These are phyloP conservation scores for Melampsora americana DNA, from an alignment of 1,284 basidiomycete species.

Conservation along the genomic window DNA sequence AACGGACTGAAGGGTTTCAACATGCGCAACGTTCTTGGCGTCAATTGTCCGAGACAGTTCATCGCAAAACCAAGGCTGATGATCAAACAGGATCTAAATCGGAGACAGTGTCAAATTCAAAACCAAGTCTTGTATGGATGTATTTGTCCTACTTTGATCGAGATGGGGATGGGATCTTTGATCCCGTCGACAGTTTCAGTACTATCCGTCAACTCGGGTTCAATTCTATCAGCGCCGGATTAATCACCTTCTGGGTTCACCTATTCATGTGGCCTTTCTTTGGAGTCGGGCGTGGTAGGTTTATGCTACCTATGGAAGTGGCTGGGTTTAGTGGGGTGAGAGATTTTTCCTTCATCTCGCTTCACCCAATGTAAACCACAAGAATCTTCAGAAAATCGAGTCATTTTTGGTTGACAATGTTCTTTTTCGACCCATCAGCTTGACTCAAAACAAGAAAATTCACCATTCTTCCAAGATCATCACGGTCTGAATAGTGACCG, in stretches of 20 bases:
- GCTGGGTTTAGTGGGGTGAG: background rate
- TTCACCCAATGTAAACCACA: too few relatives aligned
- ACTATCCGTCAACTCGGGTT: slow-evolving; percentile 28
- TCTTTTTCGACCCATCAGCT: background rate
- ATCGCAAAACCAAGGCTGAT: too few relatives aligned
- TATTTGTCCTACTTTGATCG: slow-evolving; percentile 28
- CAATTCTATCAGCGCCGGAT: slow-evolving; percentile 5
- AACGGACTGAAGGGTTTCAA: too few relatives aligned
- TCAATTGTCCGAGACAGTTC: too few relatives aligned
- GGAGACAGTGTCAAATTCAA: background rate
- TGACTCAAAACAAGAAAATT: background rate
- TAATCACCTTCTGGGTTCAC: slow-evolving; percentile 4
- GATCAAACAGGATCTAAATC: background rate
- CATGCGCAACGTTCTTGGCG: too few relatives aligned
- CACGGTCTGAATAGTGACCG: background rate
- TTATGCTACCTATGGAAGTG: background rate
- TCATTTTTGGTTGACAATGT: background rate
- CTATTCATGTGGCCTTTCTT: slow-evolving; percentile 3
- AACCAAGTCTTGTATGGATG: slow-evolving; percentile 13
- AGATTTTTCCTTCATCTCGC: too few relatives aligned
- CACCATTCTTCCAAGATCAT: background rate
- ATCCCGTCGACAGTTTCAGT: slow-evolving; percentile 12
- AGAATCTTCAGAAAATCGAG: background rate
- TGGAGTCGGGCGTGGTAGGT: slow-evolving; percentile 18
- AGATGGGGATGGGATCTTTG: slow-evolving; percentile 19